A percentile compares a stretch with the other conserved stretches of the same genome.
Conservation (phyloP, 805 yeast species). For the Yamadazyma takamatsuzukensis region DNA sequence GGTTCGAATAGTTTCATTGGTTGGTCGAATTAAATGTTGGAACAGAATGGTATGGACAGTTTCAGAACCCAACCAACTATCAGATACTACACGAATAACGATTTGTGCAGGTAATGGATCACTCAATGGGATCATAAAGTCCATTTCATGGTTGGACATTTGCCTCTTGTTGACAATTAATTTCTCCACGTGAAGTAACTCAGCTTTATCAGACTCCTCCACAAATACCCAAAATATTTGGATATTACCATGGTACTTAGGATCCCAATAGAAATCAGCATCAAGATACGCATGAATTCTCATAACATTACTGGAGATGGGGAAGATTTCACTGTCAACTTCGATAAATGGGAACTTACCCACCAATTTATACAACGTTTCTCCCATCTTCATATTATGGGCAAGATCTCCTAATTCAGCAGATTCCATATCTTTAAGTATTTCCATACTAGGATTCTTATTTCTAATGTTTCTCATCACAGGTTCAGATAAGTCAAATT, state of each 20-base stretch:
- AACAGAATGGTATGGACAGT: conserved; percentile 74
- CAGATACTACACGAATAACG: conserved; percentile 74
- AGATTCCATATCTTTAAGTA: conserved; percentile 66
- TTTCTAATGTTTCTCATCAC: conserved; percentile 59
- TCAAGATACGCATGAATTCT: conserved; percentile 67
- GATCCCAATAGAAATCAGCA: conserved; percentile 87
- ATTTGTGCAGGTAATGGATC: conserved; percentile 92
- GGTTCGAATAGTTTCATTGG: conserved; percentile 82
- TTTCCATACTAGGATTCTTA: conserved; percentile 67
- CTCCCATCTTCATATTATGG: conserved; percentile 76
- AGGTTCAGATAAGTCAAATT: conserved; percentile 73
- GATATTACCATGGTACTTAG: conserved; percentile 71
- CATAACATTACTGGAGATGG: conserved; percentile 84
- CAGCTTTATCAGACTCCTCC: conserved; percentile 74
- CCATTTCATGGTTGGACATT: conserved; percentile 63
- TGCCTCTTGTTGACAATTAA: conserved; percentile 63
- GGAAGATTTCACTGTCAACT: conserved; percentile 80
- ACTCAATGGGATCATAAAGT: conserved; percentile 86
- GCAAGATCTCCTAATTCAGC: conserved; percentile 86
- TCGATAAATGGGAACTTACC: conserved; percentile 72
- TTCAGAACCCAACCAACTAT: conserved; percentile 87
- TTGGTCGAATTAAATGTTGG: conserved; percentile 85
- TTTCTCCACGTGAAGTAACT: conserved; percentile 78
- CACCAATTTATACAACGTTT: conserved; percentile 52
- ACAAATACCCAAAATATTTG: conserved; percentile 92